Conservation (phyloP, 768 basidiomycete genomes). For the Boletus sp. region DNA sequence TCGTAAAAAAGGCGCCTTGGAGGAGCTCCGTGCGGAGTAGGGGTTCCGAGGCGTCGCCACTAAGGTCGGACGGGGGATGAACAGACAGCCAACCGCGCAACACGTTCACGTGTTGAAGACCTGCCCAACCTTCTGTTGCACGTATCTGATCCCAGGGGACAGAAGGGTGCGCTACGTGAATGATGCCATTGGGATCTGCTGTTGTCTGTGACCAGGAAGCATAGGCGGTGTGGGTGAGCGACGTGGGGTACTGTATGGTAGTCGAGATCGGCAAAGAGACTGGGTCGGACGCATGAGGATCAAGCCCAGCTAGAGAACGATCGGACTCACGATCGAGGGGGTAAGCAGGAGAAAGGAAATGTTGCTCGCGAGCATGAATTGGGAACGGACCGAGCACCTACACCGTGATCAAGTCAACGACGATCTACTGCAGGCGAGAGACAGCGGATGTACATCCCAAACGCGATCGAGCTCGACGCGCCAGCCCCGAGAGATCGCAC, state of each 20-base stretch:
- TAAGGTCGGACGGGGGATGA: conserved; percentile 38
- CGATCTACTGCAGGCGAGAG: background rate
- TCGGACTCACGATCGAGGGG: conserved; percentile 57
- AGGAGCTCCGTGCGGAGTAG: conserved; percentile 57
- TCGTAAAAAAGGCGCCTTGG: conserved; percentile 75
- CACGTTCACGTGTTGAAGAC: conserved; percentile 75
- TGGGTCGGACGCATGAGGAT: conserved; percentile 4
- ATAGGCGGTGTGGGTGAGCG: conserved; percentile 38
- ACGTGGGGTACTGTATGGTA: conserved; percentile 53
- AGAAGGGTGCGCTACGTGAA: conserved; percentile 63
- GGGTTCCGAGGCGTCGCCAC: conserved; percentile 31
- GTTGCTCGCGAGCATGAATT: conserved; percentile 79
- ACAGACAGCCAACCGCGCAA: conserved; percentile 65
- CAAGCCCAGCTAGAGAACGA: background rate
- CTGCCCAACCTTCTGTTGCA: conserved; percentile 82
- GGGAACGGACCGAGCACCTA: conserved; percentile 84
- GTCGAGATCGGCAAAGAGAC: conserved; percentile 12
- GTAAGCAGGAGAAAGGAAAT: conserved; percentile 75
- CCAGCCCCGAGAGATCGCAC: conserved; percentile 13
- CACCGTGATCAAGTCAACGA: background rate
- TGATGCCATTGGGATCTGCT: conserved; percentile 42
- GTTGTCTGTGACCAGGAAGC: conserved; percentile 56
- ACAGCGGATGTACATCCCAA: conserved; percentile 27
- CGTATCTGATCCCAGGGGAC: conserved; percentile 69
- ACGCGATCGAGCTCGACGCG: conserved; percentile 23